Evolutionary conservation across 768 basidiomycete species (phyloP).

Genomic region (Rhodocollybia butyracea): DNA sequence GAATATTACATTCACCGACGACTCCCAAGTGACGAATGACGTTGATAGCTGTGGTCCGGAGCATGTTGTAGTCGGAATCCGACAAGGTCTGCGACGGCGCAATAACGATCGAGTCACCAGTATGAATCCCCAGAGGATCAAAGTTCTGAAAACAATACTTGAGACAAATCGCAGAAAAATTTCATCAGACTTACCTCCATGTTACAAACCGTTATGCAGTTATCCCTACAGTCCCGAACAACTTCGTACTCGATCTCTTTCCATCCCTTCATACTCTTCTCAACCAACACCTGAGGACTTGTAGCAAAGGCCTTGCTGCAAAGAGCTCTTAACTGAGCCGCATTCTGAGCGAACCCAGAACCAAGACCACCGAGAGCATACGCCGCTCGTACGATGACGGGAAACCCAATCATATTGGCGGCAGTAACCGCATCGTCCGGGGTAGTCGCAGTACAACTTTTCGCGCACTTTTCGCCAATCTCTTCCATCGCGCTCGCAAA

Average conservation of each 20-base stretch:
- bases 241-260: constrained; percentile 99
- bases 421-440: constrained; percentile 80
- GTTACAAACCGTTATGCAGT: constrained; percentile 99
- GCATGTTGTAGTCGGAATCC: constrained; percentile 99
- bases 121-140: constrained; percentile 97
- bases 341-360: constrained; percentile 94
- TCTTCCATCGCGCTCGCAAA: constrained; percentile 93
- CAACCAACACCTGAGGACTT: constrained; percentile 96
- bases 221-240: constrained; percentile 94
- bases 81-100: constrained; percentile 98
- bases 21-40: constrained; percentile 98
- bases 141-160: constrained; percentile 76
- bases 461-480: constrained; percentile 94
- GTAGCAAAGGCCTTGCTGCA: constrained; percentile 97
- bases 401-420: constrained; percentile 84
- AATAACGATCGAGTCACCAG: constrained; percentile 97
- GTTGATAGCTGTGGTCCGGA: constrained; percentile 96
- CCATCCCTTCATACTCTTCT: constrained; percentile 99
- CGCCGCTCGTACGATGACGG: constrained; percentile 95
- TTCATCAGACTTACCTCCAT: constrained; percentile 81
- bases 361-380: constrained; percentile 96
- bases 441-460: constrained; percentile 85
- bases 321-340: constrained; percentile 81
- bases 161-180: neutral
- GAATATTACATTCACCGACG: constrained; percentile 98